Base-by-base conservation (phyloP, 345 rosid species). In the Citrus unshiu region DNA sequence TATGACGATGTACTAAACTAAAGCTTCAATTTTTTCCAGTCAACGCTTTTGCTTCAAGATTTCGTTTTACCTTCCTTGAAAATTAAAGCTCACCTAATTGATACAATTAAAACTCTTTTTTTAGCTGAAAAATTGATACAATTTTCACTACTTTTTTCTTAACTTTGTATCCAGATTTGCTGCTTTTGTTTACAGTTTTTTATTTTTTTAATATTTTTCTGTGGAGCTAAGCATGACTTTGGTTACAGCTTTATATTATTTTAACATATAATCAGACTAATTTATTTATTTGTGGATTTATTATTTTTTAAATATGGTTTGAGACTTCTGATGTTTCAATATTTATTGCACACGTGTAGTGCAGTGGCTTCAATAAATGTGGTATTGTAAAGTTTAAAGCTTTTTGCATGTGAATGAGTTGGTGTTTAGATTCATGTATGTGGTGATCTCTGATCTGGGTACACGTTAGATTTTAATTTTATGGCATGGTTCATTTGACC, bases 261-360 rank as follows among this genome's bases (percentile, higher is more conserved):
- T 43, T 70, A 16, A 46, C 37, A 40, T 46, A 5, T 46, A 29
- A 37, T 35, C 6, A 22, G 49, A 66, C 39, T 10, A 1, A n/a
- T 35, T 66, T 7, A 29, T 46, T 51, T 27, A 70, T 49, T 70
- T 29, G 19, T 35, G 4, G 4, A 13, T 39, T 39, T 9, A 13
- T 70, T 69, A 22, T 16, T 73, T 22, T 35, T 22, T 73, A 30
- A 43, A 29, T 61, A 25, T 18, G 24, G 3, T 62, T 19, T 22
- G 29, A 29, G 21, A 30, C 70, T 62, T 63, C 46, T 29, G 70
- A 30, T 43, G 70, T 27, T 43, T 14, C 43, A 62, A 7, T 9
- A 27, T 18, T 40, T 27, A 25, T 10, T 25, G 21, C 27, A 46
- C 78, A 75, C 78, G 78, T 75, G 78, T 61, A 25, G 40, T 64